Conservation (phyloP, 1,139 yeast species). For the Yamadazyma jaroonii region DNA sequence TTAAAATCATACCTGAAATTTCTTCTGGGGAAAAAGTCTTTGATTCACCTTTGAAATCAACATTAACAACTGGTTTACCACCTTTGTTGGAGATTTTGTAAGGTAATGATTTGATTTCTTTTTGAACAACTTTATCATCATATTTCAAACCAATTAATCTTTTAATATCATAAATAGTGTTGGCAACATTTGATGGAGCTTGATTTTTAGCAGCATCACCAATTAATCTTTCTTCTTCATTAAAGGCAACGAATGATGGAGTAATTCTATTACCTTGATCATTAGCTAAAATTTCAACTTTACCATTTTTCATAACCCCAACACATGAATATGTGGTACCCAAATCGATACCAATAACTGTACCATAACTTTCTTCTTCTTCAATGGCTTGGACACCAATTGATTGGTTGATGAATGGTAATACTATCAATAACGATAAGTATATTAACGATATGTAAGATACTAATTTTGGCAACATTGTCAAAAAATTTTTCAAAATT, state of each 20-base stretch:
- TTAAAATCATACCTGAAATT: slow-evolving; percentile 86
- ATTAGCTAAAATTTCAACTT: slow-evolving; percentile 88
- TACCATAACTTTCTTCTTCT: slow-evolving; percentile 60
- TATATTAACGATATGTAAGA: slow-evolving; percentile 5
- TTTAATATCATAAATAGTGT: slow-evolving; percentile 83
- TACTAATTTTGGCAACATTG: slow-evolving; percentile 4
- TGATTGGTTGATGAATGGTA: slow-evolving; percentile 56
- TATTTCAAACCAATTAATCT: slow-evolving; percentile 82
- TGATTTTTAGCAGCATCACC: slow-evolving; percentile 97
- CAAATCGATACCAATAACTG: slow-evolving; percentile 83
- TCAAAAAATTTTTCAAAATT: too few species aligned
- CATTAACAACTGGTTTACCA: slow-evolving; percentile 80
- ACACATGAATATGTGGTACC: slow-evolving; percentile 92
- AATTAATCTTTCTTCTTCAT: slow-evolving; percentile 80
- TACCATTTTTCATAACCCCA: slow-evolving; percentile 89
- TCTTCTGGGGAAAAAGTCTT: slow-evolving; percentile 85
- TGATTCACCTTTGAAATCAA: slow-evolving; percentile 62
- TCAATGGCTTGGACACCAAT: slow-evolving; percentile 28
- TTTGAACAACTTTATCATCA: slow-evolving; percentile 73
- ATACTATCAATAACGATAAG: slow-evolving; percentile 51
- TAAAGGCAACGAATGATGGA: slow-evolving; percentile 86
- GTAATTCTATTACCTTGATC: slow-evolving; percentile 97
- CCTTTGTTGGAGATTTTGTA: slow-evolving; percentile 63
- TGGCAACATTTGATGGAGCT: slow-evolving; percentile 76
- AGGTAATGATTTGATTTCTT: slow-evolving; percentile 81